Evolutionary conservation across 495 filamentous ascomycete species (phyloP).

Genomic region (Hypoxylon subgilvum): DNA sequence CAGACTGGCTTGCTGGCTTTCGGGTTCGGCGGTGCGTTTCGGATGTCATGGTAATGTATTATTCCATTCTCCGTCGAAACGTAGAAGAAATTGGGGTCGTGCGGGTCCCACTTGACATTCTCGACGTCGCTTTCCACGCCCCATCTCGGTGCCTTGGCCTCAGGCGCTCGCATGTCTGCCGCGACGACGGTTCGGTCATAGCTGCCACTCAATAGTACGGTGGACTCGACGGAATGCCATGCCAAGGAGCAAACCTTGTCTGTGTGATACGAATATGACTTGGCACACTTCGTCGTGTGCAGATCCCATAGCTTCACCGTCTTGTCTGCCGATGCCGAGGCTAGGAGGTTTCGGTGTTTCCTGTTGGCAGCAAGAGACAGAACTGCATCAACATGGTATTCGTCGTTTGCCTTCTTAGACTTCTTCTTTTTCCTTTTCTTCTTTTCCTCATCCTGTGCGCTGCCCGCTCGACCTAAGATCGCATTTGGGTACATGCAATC

Average conservation of each 20-base stretch:
- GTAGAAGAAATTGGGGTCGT: constrained; percentile 91
- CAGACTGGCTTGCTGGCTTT: constrained; percentile 81
- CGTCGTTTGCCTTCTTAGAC: constrained; percentile 81
- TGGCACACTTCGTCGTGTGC: constrained; percentile 85
- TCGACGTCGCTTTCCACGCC: constrained; percentile 95
- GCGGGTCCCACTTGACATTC: constrained; percentile 87
- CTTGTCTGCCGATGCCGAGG: constrained; percentile 92
- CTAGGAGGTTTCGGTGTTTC: constrained; percentile 91
- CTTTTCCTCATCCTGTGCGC: constrained; percentile 52
- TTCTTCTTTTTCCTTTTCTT: constrained; percentile 81
- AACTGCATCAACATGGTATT: constrained; percentile 93
- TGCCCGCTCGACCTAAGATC: constrained; percentile 86
- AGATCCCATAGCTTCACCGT: constrained; percentile 98
- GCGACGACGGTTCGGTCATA: constrained; percentile 93
- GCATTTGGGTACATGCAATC: constrained; percentile 98
- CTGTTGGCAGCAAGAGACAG: constrained; percentile 89
- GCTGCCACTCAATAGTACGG: constrained; percentile 85
- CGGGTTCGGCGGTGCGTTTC: constrained; percentile 70
- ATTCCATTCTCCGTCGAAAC: constrained; percentile 90
- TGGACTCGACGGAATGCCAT: constrained; percentile 88
- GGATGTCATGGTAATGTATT: constrained; percentile 84
- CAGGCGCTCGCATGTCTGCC: constrained; percentile 90
- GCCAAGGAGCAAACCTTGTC: constrained; percentile 96
- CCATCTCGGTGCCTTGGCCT: constrained; percentile 77
- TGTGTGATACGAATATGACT: constrained; percentile 89